Percentiles rank a stretch among this genome's conserved stretches.
Evolutionary conservation across 148 eudicot genomes (phyloP).

Genomic region (Chenopodium quinoa): DNA sequence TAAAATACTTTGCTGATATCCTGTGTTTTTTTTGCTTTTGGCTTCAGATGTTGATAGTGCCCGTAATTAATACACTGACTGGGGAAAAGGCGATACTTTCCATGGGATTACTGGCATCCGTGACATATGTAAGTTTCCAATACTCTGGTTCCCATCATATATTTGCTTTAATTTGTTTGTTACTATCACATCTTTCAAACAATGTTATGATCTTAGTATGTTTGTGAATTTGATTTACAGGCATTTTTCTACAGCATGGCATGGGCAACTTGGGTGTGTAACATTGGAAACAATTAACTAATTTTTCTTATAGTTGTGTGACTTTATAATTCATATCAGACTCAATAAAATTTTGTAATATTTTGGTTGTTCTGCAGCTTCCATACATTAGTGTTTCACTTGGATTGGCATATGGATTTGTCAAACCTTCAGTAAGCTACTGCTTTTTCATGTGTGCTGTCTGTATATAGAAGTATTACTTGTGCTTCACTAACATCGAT

Average conservation of each 20-base stretch:
- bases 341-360: background rate
- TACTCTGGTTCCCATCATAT: background rate
- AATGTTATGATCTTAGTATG: background rate
- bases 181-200: background rate
- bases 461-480: background rate
- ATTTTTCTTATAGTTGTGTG: background rate
- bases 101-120: slow-evolving; percentile 55
- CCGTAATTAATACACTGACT: slow-evolving; percentile 55
- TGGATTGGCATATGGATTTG: slow-evolving; percentile 36
- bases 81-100: slow-evolving; percentile 70
- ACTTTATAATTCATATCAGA: background rate
- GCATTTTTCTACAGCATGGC: slow-evolving; percentile 76
- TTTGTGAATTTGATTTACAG: slow-evolving; percentile 36
- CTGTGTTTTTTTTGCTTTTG: slow-evolving; percentile 3
- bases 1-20: background rate
- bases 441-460: slow-evolving; percentile 4
- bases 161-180: background rate
- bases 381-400: slow-evolving; percentile 36
- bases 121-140: slow-evolving; percentile 53
- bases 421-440: slow-evolving; percentile 37
- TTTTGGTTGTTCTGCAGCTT: slow-evolving; percentile 23
- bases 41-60: slow-evolving; percentile 60
- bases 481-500: background rate
- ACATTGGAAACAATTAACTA: background rate
- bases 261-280: slow-evolving; percentile 74